Conservation (phyloP, 768 basidiomycete genomes). For the Rhodosporidiobolus sp. region DNA sequence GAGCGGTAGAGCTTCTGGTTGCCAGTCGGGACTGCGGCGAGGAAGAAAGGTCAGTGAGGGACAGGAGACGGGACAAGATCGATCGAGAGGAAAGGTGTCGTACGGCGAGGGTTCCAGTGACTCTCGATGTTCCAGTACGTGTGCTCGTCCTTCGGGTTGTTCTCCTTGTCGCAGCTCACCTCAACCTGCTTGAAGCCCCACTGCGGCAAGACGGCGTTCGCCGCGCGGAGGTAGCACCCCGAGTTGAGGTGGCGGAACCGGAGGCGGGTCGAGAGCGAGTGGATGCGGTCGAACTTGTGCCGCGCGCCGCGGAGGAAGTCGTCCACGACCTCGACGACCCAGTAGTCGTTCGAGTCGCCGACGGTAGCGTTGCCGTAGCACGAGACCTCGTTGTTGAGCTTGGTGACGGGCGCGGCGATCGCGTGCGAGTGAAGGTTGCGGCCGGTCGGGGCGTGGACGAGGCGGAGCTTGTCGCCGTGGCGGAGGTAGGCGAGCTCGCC, state of each 20-base stretch:
- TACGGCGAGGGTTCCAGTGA: slow-evolving; percentile 92
- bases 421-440: slow-evolving; percentile 91
- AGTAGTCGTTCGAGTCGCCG: slow-evolving; percentile 85
- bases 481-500: slow-evolving; percentile 66
- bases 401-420: slow-evolving; percentile 81
- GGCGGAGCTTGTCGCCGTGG: slow-evolving; percentile 73
- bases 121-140: slow-evolving; percentile 99
- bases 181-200: slow-evolving; percentile 99
- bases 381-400: slow-evolving; percentile 85
- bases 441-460: slow-evolving; percentile 75
- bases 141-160: slow-evolving; percentile 71
- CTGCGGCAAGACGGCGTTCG: slow-evolving; percentile 83
- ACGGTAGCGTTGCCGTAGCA: slow-evolving; percentile 87
- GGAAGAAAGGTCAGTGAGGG: slow-evolving; percentile 4
- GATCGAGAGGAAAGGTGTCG: slow-evolving; percentile 51
- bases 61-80: neutral
- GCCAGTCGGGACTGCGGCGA: slow-evolving; percentile 69
- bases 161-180: slow-evolving; percentile 86
- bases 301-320: slow-evolving; percentile 64
- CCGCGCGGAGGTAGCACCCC: slow-evolving; percentile 85
- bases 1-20: slow-evolving; percentile 79
- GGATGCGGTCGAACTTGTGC: slow-evolving; percentile 64
- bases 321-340: slow-evolving; percentile 90
- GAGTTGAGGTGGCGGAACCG: slow-evolving; percentile 72
- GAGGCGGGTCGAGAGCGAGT: slow-evolving; percentile 84